Conservation (phyloP, 148 eudicot species). For the Vaccinium vitisidaea region DNA sequence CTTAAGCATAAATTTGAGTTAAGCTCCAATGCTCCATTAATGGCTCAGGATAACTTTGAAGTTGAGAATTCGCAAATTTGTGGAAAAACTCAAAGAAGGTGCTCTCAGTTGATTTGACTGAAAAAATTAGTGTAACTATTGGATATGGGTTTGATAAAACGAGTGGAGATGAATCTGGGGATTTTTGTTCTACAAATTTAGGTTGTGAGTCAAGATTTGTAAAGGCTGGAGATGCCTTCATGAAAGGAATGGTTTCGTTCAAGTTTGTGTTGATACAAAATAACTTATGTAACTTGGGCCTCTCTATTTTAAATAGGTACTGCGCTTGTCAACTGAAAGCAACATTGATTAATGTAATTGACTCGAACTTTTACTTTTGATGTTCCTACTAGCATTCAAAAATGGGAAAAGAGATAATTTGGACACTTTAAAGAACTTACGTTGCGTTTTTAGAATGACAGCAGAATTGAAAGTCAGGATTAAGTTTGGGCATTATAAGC, state of each 20-base stretch:
- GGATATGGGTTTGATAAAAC: neutral
- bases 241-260: neutral
- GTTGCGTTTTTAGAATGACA: neutral
- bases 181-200: neutral
- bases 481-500: slow-evolving; percentile 8
- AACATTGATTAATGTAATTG: neutral
- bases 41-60: neutral
- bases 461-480: neutral
- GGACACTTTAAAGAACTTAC: neutral
- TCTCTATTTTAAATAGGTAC: neutral
- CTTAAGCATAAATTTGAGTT: neutral
- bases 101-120: neutral
- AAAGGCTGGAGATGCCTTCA: neutral
- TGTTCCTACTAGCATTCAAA: neutral
- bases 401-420: neutral
- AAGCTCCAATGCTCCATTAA: neutral
- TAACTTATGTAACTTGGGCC: neutral
- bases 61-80: neutral
- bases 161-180: neutral
- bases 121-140: neutral
- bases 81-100: neutral
- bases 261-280: neutral
- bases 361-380: neutral
- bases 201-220: neutral
- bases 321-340: neutral